Conservation (phyloP, 371 early-diverging fungal genomes). For the Rhizopus stolonifer region DNA sequence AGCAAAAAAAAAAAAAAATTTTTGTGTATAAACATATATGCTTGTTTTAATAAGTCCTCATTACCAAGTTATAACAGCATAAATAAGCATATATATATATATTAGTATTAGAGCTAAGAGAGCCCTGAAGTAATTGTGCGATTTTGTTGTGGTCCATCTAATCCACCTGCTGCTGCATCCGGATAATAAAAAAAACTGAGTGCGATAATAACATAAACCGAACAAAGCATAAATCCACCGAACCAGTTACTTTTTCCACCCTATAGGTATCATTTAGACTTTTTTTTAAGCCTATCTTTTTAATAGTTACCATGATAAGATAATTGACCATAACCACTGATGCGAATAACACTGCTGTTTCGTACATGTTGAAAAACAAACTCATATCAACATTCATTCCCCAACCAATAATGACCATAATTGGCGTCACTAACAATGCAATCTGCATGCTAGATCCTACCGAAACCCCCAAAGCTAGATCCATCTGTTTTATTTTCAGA, state of each 20-base stretch:
- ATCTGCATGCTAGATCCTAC: conserved; percentile 89
- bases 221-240: conserved; percentile 77
- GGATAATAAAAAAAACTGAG: conserved; percentile 74
- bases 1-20: too few species aligned
- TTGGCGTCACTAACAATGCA: conserved; percentile 82
- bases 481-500: conserved; percentile 54
- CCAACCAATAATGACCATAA: conserved; percentile 88
- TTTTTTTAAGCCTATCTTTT: neutral
- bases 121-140: neutral
- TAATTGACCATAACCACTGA: conserved; percentile 82
- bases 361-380: conserved; percentile 77
- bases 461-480: conserved; percentile 80
- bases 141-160: neutral
- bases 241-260: conserved; percentile 80
- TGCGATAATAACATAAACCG: conserved; percentile 71
- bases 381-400: conserved; percentile 72
- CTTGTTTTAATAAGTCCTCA: too few species aligned
- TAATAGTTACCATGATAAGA: conserved; percentile 51
- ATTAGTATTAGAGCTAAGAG: neutral
- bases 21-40: too few species aligned
- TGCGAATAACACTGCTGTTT: conserved; percentile 79
- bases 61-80: too few species aligned
- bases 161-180: conserved; percentile 21
- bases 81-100: too few species aligned
- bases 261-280: conserved; percentile 23